These are phyloP conservation scores for Fusarium lyarnte DNA, from an alignment of 2,329 filamentous ascomycete species.

Conservation along the genomic window DNA sequence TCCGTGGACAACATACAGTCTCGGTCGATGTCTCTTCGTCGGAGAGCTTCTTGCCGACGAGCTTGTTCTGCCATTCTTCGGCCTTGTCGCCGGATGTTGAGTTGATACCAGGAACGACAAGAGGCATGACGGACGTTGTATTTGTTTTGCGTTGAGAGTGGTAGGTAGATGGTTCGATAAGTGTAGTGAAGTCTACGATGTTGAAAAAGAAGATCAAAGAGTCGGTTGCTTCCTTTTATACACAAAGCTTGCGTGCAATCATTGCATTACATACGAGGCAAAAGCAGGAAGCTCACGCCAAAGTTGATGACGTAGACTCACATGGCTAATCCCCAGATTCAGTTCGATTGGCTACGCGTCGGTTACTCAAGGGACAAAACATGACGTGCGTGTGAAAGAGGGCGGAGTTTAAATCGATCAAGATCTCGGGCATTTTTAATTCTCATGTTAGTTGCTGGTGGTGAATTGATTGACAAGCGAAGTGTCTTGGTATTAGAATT, in stretches of 20 bases:
- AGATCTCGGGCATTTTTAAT: constrained; percentile 11
- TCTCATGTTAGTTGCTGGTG: not conserved
- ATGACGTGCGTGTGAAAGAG: constrained; percentile 27
- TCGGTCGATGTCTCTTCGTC: constrained; percentile 59
- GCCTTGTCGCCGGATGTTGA: constrained; percentile 57
- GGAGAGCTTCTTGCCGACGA: constrained; percentile 70
- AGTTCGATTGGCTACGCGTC: constrained; percentile 33
- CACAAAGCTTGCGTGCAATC: constrained; percentile 11
- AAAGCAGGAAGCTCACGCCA: constrained; percentile 17
- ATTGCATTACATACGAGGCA: constrained; percentile 1
- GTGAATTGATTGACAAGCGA: not conserved
- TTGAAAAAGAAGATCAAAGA: not conserved
- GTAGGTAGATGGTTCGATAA: not conserved
- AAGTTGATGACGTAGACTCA: constrained; percentile 43
- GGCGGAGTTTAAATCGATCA: constrained; percentile 1
- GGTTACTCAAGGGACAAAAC: constrained; percentile 12
- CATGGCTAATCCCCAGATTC: constrained; percentile 27
- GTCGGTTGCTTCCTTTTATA: constrained; percentile 19
- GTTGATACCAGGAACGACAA: constrained; percentile 69
- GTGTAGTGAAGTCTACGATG: not conserved
- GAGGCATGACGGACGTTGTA: constrained; percentile 64
- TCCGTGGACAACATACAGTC: constrained; percentile 55
- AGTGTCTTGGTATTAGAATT: constrained; percentile 17
- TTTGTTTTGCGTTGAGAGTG: not conserved
- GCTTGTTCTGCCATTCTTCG: constrained; percentile 68